Base-by-base conservation (phyloP, 352 stramenopile genomes). In the Phytophthora sojae region DNA sequence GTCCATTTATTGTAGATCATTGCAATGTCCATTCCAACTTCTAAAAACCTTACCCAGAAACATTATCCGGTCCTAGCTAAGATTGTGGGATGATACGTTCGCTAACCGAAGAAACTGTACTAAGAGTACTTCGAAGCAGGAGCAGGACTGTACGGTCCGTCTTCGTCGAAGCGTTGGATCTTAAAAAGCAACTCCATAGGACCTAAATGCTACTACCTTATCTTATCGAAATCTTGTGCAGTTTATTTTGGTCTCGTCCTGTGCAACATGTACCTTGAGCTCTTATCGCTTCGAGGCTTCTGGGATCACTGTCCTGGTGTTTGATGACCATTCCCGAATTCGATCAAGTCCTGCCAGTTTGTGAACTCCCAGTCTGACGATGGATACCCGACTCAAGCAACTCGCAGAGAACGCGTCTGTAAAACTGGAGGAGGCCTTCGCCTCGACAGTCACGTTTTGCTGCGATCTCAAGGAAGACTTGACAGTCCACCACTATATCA, bases 121-220 rank as follows among this genome's bases (percentile, higher is more conserved):
- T 15, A 42, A 42, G 26, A 29, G 26, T 42, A 1, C 30, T 37
- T 37, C 30, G 30, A 37, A 37, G 30, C 12, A 37, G 21, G 21
- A 21, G 21, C 6, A 12, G 30, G 30, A 37, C 30, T 37, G 30
- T 21, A 1, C 21, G 21, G 9, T 42, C 3, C 32, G 32, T 42
- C 32, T 14, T 42, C 6, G 7, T 42, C 21, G 21, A 1, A 21
- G 14, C 32, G 6, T n/a, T 23, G 29, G 52, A 15, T 42, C 14
- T 35, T 6, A 58, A 58, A 58, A 45, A 58, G 15, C 42, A 49
- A 49, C 39, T 7, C 7, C 42, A 50, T 50, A 50, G 21, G 42
- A 50, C 42, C 6, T 50, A 19, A 49, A 49, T 21, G 21, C 21
- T 21, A n/a, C 39, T 49, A 6, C 12, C 7, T 21, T 15, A 50